Evolutionary conservation across 23 red algal genomes (phyloP), one percentile per base, ranked within the genome.

Genomic region (Gracilaria caudata): DNA sequence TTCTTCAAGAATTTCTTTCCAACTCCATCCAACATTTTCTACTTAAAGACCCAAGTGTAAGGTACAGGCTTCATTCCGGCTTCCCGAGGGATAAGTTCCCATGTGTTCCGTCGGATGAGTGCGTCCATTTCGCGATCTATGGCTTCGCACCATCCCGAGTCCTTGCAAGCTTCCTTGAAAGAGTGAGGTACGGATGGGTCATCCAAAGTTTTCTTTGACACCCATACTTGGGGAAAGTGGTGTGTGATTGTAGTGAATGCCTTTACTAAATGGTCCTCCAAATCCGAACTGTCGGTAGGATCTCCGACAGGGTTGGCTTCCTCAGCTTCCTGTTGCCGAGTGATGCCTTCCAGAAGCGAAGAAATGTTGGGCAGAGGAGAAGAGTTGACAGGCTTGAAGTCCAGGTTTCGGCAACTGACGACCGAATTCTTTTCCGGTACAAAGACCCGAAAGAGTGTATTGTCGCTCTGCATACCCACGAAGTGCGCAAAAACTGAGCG

Each of bases 21-120:
- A 36, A 29, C 0, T 36, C 20, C 38, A 56, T 76, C 65, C 24
- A 86, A n/a, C 39, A 57, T 38, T 43, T 86, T 86, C 16, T 43
- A 64, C n/a, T 29, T 3, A 44, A 86, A 74, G 6, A 60, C 83
- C 83, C 83, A 86, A 39, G 43, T 77, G 25, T 58, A 86, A 39
- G 0, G 63, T 11, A 86, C 43, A 14, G 83, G 53, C 58, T 75
- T 86, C 0, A 86, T 57, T 12, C 64, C 28, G 0, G 43, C 23
- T 13, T 0, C n/a, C 53, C 44, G 12, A 9, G 40, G 64, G 0
- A 74, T 86, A 4, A 17, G 64, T 30, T 74, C 0, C 83, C 66
- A 86, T 6, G 53, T 74, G 24, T 77, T 58, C 43, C 57, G 34
- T 3, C 28, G 0, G 64, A 54, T 37, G 25, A 86, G 83, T 21